Percentiles rank a stretch among this genome's conserved stretches.
Evolutionary conservation across 116 monocot species (phyloP).

Genomic region (Phalaenopsis hybrid): DNA sequence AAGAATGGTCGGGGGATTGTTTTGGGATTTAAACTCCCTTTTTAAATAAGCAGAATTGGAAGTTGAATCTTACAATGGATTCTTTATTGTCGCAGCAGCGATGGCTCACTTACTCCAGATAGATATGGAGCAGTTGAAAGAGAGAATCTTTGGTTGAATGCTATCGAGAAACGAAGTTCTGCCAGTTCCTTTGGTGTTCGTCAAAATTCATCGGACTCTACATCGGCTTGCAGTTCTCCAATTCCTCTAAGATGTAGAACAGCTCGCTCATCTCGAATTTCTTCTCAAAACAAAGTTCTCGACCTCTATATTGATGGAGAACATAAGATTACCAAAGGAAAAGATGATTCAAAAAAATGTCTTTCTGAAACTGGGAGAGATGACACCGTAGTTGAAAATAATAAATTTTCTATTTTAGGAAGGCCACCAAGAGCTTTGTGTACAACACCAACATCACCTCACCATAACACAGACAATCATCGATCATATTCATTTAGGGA

Average conservation of each 20-base stretch:
- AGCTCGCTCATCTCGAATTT: constrained; percentile 22
- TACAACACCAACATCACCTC: constrained; percentile 47
- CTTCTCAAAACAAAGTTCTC: constrained; percentile 24
- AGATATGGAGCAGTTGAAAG: constrained; percentile 16
- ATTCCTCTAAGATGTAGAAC: constrained; percentile 42
- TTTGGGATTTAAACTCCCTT: not conserved
- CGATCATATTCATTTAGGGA: constrained; percentile 41
- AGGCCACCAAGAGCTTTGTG: constrained; percentile 50
- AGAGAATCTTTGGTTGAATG: constrained; percentile 12
- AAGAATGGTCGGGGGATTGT: too few species aligned
- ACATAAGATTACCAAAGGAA: constrained; percentile 21
- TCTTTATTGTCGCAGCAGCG: not conserved
- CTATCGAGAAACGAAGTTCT: constrained; percentile 28
- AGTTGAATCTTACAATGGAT: not conserved
- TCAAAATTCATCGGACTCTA: constrained; percentile 23
- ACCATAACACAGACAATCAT: constrained; percentile 25
- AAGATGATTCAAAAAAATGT: constrained; percentile 11
- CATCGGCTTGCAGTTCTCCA: constrained; percentile 41
- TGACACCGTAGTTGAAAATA: constrained; percentile 32
- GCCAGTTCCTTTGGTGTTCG: constrained; percentile 24
- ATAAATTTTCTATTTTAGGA: constrained; percentile 27
- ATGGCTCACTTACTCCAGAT: constrained; percentile 17
- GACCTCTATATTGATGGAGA: constrained; percentile 73
- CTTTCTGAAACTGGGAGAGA: constrained; percentile 17
- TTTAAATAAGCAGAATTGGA: not conserved